Conservation (phyloP, 2,329 filamentous ascomycete species). For the Fusarium penzigii region DNA sequence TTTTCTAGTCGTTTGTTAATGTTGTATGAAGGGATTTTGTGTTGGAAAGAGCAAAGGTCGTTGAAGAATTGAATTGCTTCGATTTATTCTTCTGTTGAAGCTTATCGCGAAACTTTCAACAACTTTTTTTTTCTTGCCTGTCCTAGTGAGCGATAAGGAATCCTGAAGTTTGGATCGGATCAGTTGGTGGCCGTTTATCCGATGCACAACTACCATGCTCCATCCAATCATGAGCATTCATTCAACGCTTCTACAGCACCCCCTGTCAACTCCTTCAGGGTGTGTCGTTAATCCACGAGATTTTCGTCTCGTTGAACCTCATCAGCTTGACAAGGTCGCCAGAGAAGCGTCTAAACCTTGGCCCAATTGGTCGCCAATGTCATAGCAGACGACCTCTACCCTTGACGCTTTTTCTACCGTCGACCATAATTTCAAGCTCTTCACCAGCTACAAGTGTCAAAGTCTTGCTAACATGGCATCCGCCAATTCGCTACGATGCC, state of each 20-base stretch:
- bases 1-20: too few species aligned
- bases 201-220: not conserved
- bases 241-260: not conserved
- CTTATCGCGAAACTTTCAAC: not conserved
- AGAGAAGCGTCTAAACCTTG: constrained; percentile 24
- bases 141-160: constrained; percentile 25
- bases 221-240: constrained; percentile 19
- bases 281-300: constrained; percentile 29
- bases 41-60: too few species aligned
- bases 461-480: constrained; percentile 38
- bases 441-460: not conserved
- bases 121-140: constrained; percentile 18
- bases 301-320: constrained; percentile 32
- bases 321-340: constrained; percentile 25
- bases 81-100: not conserved
- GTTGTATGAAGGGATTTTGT: too few species aligned
- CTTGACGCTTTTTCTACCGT: not conserved
- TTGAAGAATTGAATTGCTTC: too few species aligned
- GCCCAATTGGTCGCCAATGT: constrained; percentile 33
- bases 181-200: constrained; percentile 28
- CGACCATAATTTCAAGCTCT: constrained; percentile 7
- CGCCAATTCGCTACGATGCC: constrained; percentile 44
- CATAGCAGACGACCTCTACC: constrained; percentile 16
- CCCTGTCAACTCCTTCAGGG: constrained; percentile 13
- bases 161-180: constrained; percentile 22